Percentiles rank a stretch among this genome's conserved stretches.
These are phyloP conservation scores for Coleophoma cylindrospora DNA, from an alignment of 2,329 filamentous ascomycete genomes.

Conservation along the genomic window DNA sequence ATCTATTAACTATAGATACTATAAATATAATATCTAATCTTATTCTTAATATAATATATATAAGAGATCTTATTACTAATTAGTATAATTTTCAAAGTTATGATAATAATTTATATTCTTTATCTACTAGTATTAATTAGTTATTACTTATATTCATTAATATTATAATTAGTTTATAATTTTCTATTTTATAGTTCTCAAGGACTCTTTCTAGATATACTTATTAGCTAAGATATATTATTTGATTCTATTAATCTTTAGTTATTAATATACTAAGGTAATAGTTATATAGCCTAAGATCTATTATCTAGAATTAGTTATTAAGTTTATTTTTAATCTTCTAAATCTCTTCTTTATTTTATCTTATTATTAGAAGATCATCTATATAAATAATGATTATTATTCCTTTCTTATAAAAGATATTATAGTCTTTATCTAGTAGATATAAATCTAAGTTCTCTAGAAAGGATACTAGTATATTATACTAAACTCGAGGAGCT, in stretches of 20 bases:
- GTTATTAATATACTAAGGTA: neutral
- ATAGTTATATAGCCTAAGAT: neutral
- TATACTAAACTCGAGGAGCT: neutral
- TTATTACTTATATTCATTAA: neutral
- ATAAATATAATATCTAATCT: neutral
- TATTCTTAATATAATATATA: neutral
- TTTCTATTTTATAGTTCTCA: neutral
- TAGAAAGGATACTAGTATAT: neutral
- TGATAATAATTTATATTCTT: neutral
- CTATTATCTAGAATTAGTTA: neutral
- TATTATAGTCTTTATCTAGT: neutral
- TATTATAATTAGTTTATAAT: neutral
- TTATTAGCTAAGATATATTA: neutral
- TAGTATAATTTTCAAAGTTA: neutral
- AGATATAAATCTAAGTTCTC: neutral
- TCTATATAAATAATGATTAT: neutral
- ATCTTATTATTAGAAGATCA: neutral
- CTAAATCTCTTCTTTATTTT: neutral
- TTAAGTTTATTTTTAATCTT: neutral
- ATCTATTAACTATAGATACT: neutral
- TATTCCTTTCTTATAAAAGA: neutral
- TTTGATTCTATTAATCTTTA: neutral
- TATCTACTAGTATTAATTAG: neutral
- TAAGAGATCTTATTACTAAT: neutral
- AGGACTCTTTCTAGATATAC: neutral